Evolutionary conservation across 495 filamentous ascomycete genomes (phyloP).

Genomic region (Tuber brumale): DNA sequence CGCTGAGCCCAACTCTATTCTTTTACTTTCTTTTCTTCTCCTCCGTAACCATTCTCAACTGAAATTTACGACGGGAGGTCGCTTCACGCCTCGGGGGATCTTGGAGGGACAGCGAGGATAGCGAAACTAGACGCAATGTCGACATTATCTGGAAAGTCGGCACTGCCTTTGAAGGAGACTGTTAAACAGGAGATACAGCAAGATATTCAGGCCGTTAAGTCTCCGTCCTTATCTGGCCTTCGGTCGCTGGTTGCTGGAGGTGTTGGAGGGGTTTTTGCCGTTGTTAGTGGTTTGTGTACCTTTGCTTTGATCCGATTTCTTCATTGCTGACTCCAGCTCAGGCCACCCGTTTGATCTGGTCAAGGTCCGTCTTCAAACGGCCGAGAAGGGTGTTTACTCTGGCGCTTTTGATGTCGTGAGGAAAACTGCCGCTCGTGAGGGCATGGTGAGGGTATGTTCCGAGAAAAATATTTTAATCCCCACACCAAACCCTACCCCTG

Average conservation of each 20-base stretch:
- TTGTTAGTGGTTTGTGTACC: constrained; percentile 48
- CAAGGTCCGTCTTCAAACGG: constrained; percentile 94
- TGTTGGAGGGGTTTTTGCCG: constrained; percentile 88
- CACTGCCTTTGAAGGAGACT: constrained; percentile 43
- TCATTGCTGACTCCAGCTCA: constrained; percentile 43
- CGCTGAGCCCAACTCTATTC: not conserved
- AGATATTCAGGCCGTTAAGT: constrained; percentile 48
- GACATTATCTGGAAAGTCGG: constrained; percentile 7
- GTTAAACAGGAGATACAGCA: constrained; percentile 51
- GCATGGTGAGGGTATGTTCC: constrained; percentile 56
- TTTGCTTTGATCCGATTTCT: not conserved
- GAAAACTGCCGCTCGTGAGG: constrained; percentile 82
- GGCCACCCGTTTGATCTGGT: constrained; percentile 97
- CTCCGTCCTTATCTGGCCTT: constrained; percentile 50
- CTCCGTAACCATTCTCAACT: not conserved
- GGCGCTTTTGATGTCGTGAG: constrained; percentile 86
- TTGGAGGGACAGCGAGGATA: not conserved
- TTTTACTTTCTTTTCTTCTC: not conserved
- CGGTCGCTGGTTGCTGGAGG: constrained; percentile 84
- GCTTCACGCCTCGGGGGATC: not conserved
- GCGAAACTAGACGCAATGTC: constrained; percentile 11
- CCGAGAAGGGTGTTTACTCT: constrained; percentile 85
- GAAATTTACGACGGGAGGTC: not conserved
- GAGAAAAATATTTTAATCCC: not conserved
- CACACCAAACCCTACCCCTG: not conserved